Percentiles rank a stretch among this genome's conserved stretches.
Evolutionary conservation across 2,329 filamentous ascomycete genomes (phyloP).

Genomic region (Exophiala spinifera): DNA sequence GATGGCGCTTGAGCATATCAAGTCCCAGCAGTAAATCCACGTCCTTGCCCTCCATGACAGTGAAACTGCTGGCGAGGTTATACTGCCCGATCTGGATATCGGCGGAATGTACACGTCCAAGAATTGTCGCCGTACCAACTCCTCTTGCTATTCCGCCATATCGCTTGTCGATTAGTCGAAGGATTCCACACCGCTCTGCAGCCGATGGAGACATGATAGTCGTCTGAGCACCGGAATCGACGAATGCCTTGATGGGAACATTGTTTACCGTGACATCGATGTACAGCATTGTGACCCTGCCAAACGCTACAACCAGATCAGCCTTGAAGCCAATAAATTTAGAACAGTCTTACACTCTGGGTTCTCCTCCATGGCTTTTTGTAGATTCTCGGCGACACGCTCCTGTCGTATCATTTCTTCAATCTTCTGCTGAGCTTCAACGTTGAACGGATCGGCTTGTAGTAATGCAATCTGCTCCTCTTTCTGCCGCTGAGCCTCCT

Average conservation of each 20-base stretch:
- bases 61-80: slow-evolving; percentile 91
- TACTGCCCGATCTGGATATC: slow-evolving; percentile 89
- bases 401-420: slow-evolving; percentile 97
- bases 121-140: slow-evolving; percentile 89
- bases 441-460: slow-evolving; percentile 91
- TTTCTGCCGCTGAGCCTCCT: slow-evolving; percentile 70
- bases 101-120: slow-evolving; percentile 91
- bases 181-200: slow-evolving; percentile 89
- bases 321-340: neutral
- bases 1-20: slow-evolving; percentile 95
- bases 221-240: slow-evolving; percentile 94
- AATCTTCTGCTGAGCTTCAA: slow-evolving; percentile 86
- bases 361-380: slow-evolving; percentile 95
- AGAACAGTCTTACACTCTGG: slow-evolving; percentile 70
- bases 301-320: slow-evolving; percentile 54
- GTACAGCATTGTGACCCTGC: slow-evolving; percentile 92
- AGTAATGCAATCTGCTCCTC: slow-evolving; percentile 78
- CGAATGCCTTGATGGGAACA: slow-evolving; percentile 87
- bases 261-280: slow-evolving; percentile 94
- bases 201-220: slow-evolving; percentile 98
- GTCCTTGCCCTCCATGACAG: slow-evolving; percentile 97
- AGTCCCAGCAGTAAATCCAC: slow-evolving; percentile 90
- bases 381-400: slow-evolving; percentile 88
- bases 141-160: slow-evolving; percentile 90
- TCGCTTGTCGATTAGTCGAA: slow-evolving; percentile 88